These are phyloP conservation scores for Talaromyces albobiverticillius DNA, from an alignment of 2,329 filamentous ascomycete species.

Conservation along the genomic window DNA sequence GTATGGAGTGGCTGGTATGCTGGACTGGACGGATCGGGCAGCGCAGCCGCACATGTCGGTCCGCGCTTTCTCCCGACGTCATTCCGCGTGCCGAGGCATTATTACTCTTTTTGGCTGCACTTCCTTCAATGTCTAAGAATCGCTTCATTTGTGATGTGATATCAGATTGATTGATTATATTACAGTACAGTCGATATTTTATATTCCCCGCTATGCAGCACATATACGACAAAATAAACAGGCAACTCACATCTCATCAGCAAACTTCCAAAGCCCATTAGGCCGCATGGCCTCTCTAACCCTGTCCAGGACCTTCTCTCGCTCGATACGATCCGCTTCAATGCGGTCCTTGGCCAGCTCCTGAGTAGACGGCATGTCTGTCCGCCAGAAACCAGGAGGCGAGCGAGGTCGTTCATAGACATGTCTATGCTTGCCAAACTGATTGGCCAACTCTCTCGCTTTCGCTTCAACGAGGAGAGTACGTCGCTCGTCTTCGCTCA, in stretches of 20 bases:
- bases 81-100: too few species aligned
- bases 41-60: too few species aligned
- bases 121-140: too few species aligned
- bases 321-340: slow-evolving; percentile 63
- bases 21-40: too few species aligned
- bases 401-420: slow-evolving; percentile 67
- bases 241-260: slow-evolving; percentile 58
- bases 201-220: too few species aligned
- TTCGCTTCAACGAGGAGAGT: slow-evolving; percentile 73
- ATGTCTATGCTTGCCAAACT: slow-evolving; percentile 73
- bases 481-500: slow-evolving; percentile 55
- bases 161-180: too few species aligned
- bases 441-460: slow-evolving; percentile 68
- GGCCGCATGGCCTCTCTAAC: slow-evolving; percentile 77
- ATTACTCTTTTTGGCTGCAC: too few species aligned
- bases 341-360: slow-evolving; percentile 65
- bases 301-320: slow-evolving; percentile 65
- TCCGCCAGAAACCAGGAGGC: slow-evolving; percentile 86
- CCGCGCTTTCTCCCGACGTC: too few species aligned
- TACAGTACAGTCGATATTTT: too few species aligned
- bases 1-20: too few species aligned
- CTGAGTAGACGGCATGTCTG: slow-evolving; percentile 86
- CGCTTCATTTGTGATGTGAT: too few species aligned
- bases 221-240: too few species aligned
- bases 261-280: slow-evolving; percentile 75